Evolutionary conservation across 2,329 filamentous ascomycete species (phyloP).

Genomic region (Fusarium longipes): DNA sequence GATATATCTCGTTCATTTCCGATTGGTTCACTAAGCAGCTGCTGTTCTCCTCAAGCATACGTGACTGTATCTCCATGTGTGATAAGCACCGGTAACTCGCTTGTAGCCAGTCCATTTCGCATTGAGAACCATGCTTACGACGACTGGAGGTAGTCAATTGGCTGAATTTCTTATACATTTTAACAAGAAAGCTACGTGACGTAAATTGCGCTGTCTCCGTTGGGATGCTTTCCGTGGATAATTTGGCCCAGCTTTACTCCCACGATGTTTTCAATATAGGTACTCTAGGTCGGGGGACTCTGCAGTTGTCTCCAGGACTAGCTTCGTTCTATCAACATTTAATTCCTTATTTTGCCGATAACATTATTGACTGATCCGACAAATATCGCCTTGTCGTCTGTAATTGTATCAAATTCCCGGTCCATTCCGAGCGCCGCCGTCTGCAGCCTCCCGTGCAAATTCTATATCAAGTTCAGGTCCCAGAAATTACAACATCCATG

Average conservation of each 20-base stretch:
- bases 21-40: slow-evolving; percentile 12
- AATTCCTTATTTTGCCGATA: no score
- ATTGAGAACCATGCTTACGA: not conserved
- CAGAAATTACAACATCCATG: slow-evolving; percentile 3
- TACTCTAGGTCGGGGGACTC: not conserved
- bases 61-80: slow-evolving; percentile 17
- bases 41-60: slow-evolving; percentile 6
- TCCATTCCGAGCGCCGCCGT: slow-evolving; percentile 6
- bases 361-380: not conserved
- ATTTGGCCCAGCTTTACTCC: not conserved
- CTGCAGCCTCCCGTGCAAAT: slow-evolving; percentile 22
- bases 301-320: no score
- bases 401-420: not conserved
- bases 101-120: not conserved
- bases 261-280: not conserved
- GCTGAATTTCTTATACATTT: not conserved
- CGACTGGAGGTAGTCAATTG: not conserved
- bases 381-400: not conserved
- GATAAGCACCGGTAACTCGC: not conserved
- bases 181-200: not conserved
- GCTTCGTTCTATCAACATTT: no score
- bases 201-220: not conserved
- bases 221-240: not conserved
- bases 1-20: not conserved
- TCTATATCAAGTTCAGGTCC: not conserved